These are phyloP conservation scores for Neofusicoccum parvum DNA, from an alignment of 2,329 filamentous ascomycete genomes.

Conservation along the genomic window DNA sequence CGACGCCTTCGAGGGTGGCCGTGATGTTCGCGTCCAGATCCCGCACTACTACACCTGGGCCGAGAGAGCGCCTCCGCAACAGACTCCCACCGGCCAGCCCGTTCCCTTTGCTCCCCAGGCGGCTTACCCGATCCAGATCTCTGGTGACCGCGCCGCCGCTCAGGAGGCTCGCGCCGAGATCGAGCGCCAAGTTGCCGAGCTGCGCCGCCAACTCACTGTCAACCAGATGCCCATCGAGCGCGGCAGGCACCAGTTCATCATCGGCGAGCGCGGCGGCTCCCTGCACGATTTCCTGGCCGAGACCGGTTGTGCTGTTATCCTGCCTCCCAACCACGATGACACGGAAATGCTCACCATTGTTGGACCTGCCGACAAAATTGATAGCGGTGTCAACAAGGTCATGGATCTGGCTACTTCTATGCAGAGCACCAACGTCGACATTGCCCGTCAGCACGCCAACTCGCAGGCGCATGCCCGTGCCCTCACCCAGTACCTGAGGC, in stretches of 20 bases:
- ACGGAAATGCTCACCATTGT: conserved; percentile 84
- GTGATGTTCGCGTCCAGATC: conserved; percentile 78
- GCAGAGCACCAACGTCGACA: conserved; percentile 80
- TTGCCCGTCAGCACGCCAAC: conserved; percentile 75
- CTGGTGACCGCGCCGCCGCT: conserved; percentile 81
- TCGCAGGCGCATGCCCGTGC: conserved; percentile 81
- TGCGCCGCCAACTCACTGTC: conserved; percentile 74
- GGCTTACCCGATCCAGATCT: conserved; percentile 79
- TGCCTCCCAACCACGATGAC: conserved; percentile 75
- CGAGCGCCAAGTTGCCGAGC: conserved; percentile 74
- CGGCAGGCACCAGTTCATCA: conserved; percentile 91
- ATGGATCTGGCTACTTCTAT: conserved; percentile 88
- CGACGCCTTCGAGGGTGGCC: conserved; percentile 68
- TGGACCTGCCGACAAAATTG: conserved; percentile 73
- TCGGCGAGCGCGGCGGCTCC: conserved; percentile 78
- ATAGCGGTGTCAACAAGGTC: conserved; percentile 76
- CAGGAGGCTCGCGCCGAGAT: conserved; percentile 79
- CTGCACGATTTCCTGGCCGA: conserved; percentile 85
- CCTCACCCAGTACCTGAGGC: conserved; percentile 82
- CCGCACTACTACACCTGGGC: conserved; percentile 78
- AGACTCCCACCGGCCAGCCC: conserved; percentile 63
- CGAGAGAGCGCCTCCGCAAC: conserved; percentile 66
- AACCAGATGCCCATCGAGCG: conserved; percentile 81
- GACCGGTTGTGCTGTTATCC: conserved; percentile 85
- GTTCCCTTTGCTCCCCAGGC: conserved; percentile 71